These are phyloP conservation scores for Rhizopus sp. DNA, from an alignment of 371 early-diverging fungal genomes.

Conservation along the genomic window DNA sequence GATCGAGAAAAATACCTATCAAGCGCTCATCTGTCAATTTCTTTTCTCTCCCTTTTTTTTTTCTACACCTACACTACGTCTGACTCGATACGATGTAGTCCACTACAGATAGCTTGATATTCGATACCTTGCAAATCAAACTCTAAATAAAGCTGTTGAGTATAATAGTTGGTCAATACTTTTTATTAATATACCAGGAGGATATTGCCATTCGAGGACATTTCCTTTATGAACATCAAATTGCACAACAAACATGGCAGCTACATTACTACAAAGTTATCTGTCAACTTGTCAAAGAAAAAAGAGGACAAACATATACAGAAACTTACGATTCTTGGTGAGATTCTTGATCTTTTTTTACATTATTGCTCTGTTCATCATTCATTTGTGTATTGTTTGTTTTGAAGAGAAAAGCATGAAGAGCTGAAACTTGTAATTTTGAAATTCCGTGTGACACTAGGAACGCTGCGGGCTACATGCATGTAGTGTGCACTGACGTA, in stretches of 20 bases:
- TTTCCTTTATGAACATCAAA: conserved; percentile 64
- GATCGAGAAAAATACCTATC: conserved; percentile 56
- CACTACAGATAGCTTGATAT: conserved; percentile 64
- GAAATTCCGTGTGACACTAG: too few relatives aligned
- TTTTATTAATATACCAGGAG: conserved; percentile 31
- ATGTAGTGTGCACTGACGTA: too few relatives aligned
- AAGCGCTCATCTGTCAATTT: conserved; percentile 1
- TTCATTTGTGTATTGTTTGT: too few relatives aligned
- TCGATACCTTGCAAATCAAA: conserved; percentile 57
- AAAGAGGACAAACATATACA: too few relatives aligned
- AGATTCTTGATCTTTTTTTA: too few relatives aligned
- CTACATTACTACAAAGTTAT: conserved; percentile 24
- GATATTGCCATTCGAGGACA: conserved; percentile 62
- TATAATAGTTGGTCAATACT: not conserved
- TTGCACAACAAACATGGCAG: conserved; percentile 57
- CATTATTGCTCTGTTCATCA: too few relatives aligned
- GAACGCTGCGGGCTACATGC: too few relatives aligned
- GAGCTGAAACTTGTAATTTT: too few relatives aligned
- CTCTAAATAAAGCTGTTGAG: conserved; percentile 29
- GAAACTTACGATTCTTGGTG: too few relatives aligned
- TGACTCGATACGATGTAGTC: conserved; percentile 52
- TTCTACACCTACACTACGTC: conserved; percentile 54
- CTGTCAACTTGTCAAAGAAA: too few relatives aligned
- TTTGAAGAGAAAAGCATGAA: too few relatives aligned
- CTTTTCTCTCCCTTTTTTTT: not conserved